Base-by-base conservation (phyloP, 257 asterid species). In the Scutellaria minor region DNA sequence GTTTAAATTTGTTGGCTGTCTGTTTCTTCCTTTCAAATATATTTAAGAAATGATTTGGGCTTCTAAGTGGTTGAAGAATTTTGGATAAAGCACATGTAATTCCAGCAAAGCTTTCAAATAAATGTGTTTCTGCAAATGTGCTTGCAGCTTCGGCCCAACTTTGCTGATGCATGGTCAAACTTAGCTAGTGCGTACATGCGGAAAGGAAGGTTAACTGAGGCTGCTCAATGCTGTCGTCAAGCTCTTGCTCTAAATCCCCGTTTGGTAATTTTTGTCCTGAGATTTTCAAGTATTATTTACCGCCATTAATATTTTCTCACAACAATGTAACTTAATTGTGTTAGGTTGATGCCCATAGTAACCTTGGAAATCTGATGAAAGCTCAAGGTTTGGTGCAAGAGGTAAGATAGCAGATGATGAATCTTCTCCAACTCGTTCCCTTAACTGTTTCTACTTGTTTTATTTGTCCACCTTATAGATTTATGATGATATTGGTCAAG, bases 141-240 rank as follows among this genome's bases (percentile, higher is more conserved):
- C 35, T 69, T 82, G 83, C 98, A 95, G 99, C 96, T 95, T 62
- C 99, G 99, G 40, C 99, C 99, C 64, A 95, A 87, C 82, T 95
- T 95, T 82, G 97, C 99, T 55, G 99, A 92, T 86, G 98, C 96
- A 44, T 95, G 99, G 99, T 95, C 99, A 66, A 95, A 95, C 82
- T 78, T 95, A 84, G 97, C 98, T 60, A 90, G 99, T 80, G 99
- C 98, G 70, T 95, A 95, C 81, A 95, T 88, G 97, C 85, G 96
- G 75, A 92, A 88, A 80, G 97, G 97, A 82, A 88, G 98, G 85
- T 85, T 87, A 64, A 84, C 65, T 71, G 99, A 95, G 83, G 99
- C 99, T 64, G 96, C 91, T n/a, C 93, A 95, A 78, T 92, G 99
- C 83, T 95, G 98, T 81, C 99, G 99, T 57, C 99, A 95, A 81